phyloP scores from a whole-genome alignment of 2,329 filamentous ascomycete genomes.

The Aspergillaceae sp. region DNA sequence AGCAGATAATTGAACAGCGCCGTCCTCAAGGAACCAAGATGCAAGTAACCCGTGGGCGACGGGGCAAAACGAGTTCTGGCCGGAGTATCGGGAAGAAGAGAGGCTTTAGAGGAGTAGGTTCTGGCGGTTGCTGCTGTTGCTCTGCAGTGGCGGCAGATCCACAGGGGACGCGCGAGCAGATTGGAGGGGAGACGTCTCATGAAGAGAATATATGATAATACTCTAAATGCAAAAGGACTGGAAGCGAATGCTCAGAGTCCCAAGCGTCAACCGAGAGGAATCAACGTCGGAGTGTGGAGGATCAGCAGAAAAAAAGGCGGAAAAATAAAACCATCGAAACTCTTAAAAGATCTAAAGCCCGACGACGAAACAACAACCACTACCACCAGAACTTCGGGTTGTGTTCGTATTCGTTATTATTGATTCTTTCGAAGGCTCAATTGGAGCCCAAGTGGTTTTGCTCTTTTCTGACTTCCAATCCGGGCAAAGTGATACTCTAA shows the following conservation, averaged over 20 bases:
- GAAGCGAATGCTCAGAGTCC: neutral
- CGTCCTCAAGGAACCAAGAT: constrained; percentile 83
- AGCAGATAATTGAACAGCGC: constrained; percentile 92
- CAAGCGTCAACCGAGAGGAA: no score
- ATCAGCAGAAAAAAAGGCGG: neutral
- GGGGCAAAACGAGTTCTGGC: constrained; percentile 84
- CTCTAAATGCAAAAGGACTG: constrained; percentile 1
- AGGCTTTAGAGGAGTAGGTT: constrained; percentile 25
- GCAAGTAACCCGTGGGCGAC: constrained; percentile 87
- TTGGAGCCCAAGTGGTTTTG: neutral
- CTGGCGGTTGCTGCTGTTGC: constrained; percentile 21
- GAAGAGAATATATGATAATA: neutral
- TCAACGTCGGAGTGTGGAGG: neutral
- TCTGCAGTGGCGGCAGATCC: constrained; percentile 30
- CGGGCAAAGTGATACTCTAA: no score
- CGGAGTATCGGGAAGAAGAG: constrained; percentile 44
- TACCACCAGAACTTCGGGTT: neutral
- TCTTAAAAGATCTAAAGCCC: neutral
- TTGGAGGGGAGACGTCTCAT: constrained; percentile 22
- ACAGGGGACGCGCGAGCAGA: constrained; percentile 23
- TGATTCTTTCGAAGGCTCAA: no score
- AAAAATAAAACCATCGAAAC: neutral
- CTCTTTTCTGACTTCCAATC: no score
- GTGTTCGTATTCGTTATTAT: no score
- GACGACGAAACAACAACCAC: neutral